Evolutionary conservation across 2,329 filamentous ascomycete genomes (phyloP).

Genomic region (Ampelomyces quisqualis): DNA sequence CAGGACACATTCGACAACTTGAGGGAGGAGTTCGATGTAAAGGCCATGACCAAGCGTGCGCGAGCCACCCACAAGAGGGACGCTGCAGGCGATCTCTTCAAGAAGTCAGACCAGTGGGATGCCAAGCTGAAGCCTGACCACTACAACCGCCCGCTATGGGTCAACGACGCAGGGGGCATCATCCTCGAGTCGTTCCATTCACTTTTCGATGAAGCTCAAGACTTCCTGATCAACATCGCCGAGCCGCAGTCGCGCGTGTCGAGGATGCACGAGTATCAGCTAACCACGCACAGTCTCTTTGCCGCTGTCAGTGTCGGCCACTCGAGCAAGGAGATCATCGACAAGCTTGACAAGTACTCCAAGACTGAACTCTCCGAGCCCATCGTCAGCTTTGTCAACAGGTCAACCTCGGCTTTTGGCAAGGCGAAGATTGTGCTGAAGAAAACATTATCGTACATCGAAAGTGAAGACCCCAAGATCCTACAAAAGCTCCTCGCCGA

Average conservation of each 20-base stretch:
- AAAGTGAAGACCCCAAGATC: constrained; percentile 84
- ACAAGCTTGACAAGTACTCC: constrained; percentile 80
- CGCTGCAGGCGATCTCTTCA: constrained; percentile 58
- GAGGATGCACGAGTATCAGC: constrained; percentile 88
- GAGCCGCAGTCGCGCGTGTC: constrained; percentile 88
- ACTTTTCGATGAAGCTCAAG: constrained; percentile 80
- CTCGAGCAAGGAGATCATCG: constrained; percentile 84
- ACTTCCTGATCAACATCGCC: constrained; percentile 93
- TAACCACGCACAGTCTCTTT: constrained; percentile 91
- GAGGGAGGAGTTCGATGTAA: constrained; percentile 43
- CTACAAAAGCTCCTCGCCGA: constrained; percentile 86
- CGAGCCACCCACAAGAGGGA: constrained; percentile 43
- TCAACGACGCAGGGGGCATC: constrained; percentile 83
- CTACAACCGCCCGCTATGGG: constrained; percentile 87
- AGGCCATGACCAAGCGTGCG: constrained; percentile 35
- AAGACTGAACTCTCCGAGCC: constrained; percentile 84
- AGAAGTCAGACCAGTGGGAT: constrained; percentile 76
- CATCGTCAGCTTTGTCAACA: constrained; percentile 76
- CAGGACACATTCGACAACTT: constrained; percentile 52
- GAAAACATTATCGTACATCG: constrained; percentile 90
- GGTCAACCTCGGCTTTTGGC: constrained; percentile 85
- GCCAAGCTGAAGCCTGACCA: constrained; percentile 84
- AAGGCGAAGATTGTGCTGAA: constrained; percentile 95
- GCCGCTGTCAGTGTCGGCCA: constrained; percentile 95
- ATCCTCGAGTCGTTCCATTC: constrained; percentile 94